These are phyloP conservation scores for Brassica rapa DNA, from an alignment of 345 rosid genomes.

Conservation along the genomic window DNA sequence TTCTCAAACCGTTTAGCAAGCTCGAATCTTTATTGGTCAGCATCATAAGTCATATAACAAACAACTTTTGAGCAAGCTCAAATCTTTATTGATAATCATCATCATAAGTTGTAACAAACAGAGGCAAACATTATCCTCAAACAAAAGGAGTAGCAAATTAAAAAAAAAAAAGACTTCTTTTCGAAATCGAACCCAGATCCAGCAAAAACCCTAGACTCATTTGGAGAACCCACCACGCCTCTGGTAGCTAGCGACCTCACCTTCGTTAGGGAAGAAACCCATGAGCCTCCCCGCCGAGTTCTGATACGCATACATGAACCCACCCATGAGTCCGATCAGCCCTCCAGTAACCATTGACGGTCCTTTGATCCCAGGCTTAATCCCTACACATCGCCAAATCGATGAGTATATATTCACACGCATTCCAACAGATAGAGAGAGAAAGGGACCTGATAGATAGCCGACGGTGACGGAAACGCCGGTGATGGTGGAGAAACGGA, in stretches of 20 bases:
- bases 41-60: no score
- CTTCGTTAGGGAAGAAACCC: constrained; percentile 96
- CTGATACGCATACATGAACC: constrained; percentile 99
- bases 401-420: not conserved
- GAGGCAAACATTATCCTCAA: constrained; percentile 21
- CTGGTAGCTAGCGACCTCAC: constrained; percentile 73
- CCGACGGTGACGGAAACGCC: constrained; percentile 96
- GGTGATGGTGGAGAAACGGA: constrained; percentile 72
- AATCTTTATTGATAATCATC: constrained; percentile 14
- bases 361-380: constrained; percentile 84
- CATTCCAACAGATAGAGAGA: not conserved
- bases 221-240: constrained; percentile 51
- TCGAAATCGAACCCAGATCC: not conserved
- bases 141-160: not conserved
- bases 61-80: no score
- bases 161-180: not conserved
- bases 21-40: not conserved
- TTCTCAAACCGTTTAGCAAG: not conserved
- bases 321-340: constrained; percentile 92
- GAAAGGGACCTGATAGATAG: constrained; percentile 68
- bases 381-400: constrained; percentile 51
- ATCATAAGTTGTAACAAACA: constrained; percentile 14
- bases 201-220: constrained; percentile 7
- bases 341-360: constrained; percentile 99
- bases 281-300: constrained; percentile 93